Evolutionary conservation across 148 eudicot genomes (phyloP), one percentile per base, ranked within the genome.

Genomic region (Rhododendron ovatum): DNA sequence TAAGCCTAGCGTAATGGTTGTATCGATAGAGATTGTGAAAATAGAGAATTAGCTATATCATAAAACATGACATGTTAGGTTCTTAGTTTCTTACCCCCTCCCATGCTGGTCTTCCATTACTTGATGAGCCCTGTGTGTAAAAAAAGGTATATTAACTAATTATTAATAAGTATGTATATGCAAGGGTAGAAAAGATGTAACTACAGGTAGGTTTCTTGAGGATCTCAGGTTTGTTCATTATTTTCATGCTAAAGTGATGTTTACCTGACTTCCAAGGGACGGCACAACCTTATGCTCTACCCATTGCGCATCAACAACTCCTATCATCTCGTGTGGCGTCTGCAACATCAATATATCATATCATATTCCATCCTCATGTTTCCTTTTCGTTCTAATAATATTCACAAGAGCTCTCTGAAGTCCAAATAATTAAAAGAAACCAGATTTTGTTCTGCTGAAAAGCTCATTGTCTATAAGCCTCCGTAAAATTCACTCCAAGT

Each of bases 291-390:
- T 37, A 84, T 87, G 89, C 48, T 87, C 75, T 33, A 87, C 43
- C 89, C 89, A 84, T 84, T 87, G 89, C 15, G 89, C 84, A 81
- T 87, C 89, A 69, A 87, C 81, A 1, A 87, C 82, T 0, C 89
- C 89, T 71, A 84, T 87, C 8, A 80, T 57, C 81, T 87, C 84
- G 67, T 55, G 41, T 78, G 89, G 89, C 48, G 28, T 84, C 89
- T 87, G 86, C 79, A 45, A 39, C 84, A 80, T 45, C 4, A 26
- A 76, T 57, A 76, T 74, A 3, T 43, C 30, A 17, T 12, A 5
- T 28, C 39, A 26, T 69, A 30, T 28, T 26, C 69, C 69, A 28
- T 24, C 69, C 11, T 63, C 30, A 24, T 24, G 28, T 2, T 63
- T 24, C 28, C 69, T 63, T 63, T 22, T 53, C 17, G 5, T 63